These are phyloP conservation scores for Nothopassalora personata DNA, from an alignment of 2,329 filamentous ascomycete genomes.

Conservation along the genomic window DNA sequence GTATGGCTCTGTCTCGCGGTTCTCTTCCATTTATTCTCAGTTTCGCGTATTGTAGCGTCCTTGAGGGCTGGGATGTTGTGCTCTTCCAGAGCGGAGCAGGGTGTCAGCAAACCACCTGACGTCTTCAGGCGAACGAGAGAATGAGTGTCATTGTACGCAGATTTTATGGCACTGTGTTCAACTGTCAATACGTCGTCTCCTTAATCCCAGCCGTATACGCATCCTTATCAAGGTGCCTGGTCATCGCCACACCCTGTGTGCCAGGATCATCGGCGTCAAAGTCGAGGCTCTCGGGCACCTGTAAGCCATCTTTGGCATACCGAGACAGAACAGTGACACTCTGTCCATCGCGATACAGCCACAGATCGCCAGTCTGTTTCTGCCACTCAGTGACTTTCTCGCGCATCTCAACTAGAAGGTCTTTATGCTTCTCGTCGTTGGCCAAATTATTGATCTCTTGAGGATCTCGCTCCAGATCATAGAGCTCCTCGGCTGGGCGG, in stretches of 20 bases:
- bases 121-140: too few relatives aligned
- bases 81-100: too few relatives aligned
- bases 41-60: too few relatives aligned
- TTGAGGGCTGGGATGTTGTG: too few relatives aligned
- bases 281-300: conserved; percentile 23
- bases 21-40: too few relatives aligned
- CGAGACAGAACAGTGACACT: conserved; percentile 13
- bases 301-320: conserved; percentile 20
- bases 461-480: conserved; percentile 44
- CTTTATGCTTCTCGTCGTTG: conserved; percentile 28
- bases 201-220: conserved; percentile 9
- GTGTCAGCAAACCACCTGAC: too few relatives aligned
- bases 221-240: conserved; percentile 8
- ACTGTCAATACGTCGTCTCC: conserved; percentile 4
- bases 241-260: conserved; percentile 4
- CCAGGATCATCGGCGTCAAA: conserved; percentile 20
- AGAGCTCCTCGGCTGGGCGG: conserved; percentile 44
- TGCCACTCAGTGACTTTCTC: conserved; percentile 34
- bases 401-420: conserved; percentile 33
- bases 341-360: conserved; percentile 31
- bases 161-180: too few relatives aligned
- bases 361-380: conserved; percentile 31
- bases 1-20: too few relatives aligned
- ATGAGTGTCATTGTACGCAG: too few relatives aligned
- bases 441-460: conserved; percentile 45